These are phyloP conservation scores for Arthrobotrys pseudoclavata DNA, from an alignment of 2,329 filamentous ascomycete species.

Conservation along the genomic window DNA sequence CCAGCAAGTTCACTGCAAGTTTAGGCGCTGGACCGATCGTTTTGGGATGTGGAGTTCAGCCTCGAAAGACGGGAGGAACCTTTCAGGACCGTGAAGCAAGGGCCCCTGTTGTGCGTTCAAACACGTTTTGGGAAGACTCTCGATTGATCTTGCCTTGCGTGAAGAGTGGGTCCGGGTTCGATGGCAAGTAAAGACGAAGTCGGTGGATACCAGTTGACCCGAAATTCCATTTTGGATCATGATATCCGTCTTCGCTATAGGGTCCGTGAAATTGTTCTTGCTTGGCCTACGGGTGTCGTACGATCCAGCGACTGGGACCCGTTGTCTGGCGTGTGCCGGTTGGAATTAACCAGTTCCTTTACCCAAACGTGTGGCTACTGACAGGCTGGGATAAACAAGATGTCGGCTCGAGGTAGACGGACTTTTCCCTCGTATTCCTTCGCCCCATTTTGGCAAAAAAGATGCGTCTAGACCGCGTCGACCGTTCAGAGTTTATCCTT, in stretches of 20 bases:
- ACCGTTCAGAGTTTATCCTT: slow-evolving; percentile 25
- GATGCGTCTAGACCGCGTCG: slow-evolving; percentile 49
- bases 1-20: slow-evolving; percentile 24
- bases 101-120: slow-evolving; percentile 21
- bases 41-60: slow-evolving; percentile 50
- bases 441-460: slow-evolving; percentile 28
- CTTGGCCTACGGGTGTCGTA: slow-evolving; percentile 36
- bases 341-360: slow-evolving; percentile 18
- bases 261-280: slow-evolving; percentile 41
- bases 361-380: slow-evolving; percentile 25
- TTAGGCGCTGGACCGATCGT: slow-evolving; percentile 36
- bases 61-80: slow-evolving; percentile 2
- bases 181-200: slow-evolving; percentile 53
- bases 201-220: slow-evolving; percentile 13
- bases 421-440: slow-evolving; percentile 34
- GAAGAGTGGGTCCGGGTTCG: not conserved
- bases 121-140: slow-evolving; percentile 40
- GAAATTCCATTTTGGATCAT: slow-evolving; percentile 43
- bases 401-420: slow-evolving; percentile 13
- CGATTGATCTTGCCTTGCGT: slow-evolving; percentile 33
- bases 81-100: slow-evolving; percentile 40
- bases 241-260: slow-evolving; percentile 48
- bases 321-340: slow-evolving; percentile 2
- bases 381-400: slow-evolving; percentile 14
- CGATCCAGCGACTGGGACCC: slow-evolving; percentile 16